Percentiles rank a stretch among this genome's conserved stretches.
Evolutionary conservation across 225 moss, liverwort and hornwort species (phyloP).

Genomic region (Ulota crispa): DNA sequence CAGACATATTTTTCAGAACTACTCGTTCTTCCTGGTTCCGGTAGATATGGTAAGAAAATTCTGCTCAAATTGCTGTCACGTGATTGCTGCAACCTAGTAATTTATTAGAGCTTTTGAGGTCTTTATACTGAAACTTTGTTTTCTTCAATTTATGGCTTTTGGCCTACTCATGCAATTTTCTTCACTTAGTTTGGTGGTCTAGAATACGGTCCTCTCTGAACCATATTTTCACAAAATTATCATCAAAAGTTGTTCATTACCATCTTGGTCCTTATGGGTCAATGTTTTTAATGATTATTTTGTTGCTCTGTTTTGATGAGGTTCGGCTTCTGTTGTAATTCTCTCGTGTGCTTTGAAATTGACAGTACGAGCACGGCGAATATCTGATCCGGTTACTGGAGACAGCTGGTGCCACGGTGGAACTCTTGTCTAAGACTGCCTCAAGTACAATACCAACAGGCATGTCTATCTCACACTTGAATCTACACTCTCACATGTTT

Average conservation of each 20-base stretch:
- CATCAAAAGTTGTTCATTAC: not conserved
- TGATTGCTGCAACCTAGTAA: not conserved
- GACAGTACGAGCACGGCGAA: constrained; percentile 52
- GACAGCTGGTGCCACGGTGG: constrained; percentile 48
- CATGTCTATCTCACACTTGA: constrained; percentile 18
- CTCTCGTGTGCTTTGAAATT: constrained; percentile 26
- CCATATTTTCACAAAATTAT: not conserved
- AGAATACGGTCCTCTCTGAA: not conserved
- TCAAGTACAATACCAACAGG: constrained; percentile 32
- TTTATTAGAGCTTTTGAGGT: not conserved
- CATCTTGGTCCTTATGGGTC: not conserved
- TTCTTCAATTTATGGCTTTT: not conserved
- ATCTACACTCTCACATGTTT: constrained; percentile 6
- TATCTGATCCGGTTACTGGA: constrained; percentile 48
- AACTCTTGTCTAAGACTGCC: constrained; percentile 28
- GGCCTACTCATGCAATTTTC: not conserved
- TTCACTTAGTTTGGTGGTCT: not conserved
- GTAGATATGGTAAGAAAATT: constrained; percentile 37
- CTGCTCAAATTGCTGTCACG: constrained; percentile 5
- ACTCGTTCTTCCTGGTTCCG: constrained; percentile 45
- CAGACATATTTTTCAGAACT: constrained; percentile 36
- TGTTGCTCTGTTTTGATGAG: not conserved
- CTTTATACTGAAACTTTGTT: not conserved
- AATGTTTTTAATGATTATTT: not conserved
- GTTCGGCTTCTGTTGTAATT: not conserved